A percentile compares a stretch with the other conserved stretches of the same genome.
These are phyloP conservation scores for Dendrobium chrysotoxum DNA, from an alignment of 106 monocot species.

Conservation along the genomic window DNA sequence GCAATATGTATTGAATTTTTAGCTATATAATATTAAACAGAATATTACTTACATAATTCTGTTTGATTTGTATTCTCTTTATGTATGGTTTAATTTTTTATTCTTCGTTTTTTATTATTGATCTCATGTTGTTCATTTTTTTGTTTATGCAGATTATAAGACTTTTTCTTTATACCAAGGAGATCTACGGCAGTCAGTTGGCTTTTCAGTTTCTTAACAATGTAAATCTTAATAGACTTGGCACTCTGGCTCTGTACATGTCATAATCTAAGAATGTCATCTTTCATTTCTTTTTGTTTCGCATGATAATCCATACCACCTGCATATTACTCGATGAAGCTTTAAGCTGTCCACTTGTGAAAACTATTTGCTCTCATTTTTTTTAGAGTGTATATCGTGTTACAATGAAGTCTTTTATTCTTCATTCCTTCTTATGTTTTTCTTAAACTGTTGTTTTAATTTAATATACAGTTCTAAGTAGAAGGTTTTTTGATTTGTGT, in stretches of 20 bases:
- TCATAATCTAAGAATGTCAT: background rate
- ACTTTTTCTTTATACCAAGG: slow-evolving; percentile 83
- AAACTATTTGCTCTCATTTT: background rate
- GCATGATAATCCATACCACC: background rate
- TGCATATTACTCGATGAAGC: background rate
- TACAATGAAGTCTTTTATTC: background rate
- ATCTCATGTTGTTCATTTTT: background rate
- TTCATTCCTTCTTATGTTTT: background rate
- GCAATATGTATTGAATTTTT: background rate
- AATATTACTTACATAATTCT: background rate
- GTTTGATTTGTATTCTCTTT: background rate
- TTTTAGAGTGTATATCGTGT: background rate
- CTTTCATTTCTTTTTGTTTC: background rate
- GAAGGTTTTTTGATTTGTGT: background rate
- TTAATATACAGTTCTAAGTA: background rate
- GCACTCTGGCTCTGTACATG: background rate
- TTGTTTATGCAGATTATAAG: slow-evolving; percentile 65
- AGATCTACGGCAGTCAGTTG: slow-evolving; percentile 55
- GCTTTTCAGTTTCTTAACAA: slow-evolving; percentile 89
- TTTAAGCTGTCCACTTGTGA: background rate
- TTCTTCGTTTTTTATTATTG: background rate
- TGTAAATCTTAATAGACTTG: slow-evolving; percentile 27
- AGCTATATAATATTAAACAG: background rate
- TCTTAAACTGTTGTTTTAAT: background rate
- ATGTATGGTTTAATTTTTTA: background rate